These are phyloP conservation scores for Picochlorum sp. DNA, from an alignment of 139 green algal genomes.

Conservation along the genomic window DNA sequence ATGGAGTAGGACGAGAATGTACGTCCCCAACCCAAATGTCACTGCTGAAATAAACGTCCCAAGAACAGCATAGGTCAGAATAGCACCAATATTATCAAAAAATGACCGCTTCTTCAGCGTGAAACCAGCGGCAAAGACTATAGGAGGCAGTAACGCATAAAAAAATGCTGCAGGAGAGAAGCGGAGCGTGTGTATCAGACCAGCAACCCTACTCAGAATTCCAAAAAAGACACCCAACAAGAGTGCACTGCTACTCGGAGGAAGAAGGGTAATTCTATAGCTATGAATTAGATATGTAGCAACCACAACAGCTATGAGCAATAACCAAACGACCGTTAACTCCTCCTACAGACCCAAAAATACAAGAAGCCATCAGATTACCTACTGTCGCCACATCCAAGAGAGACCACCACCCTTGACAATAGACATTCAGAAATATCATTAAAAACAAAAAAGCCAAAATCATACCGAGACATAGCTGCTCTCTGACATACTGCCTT, in stretches of 20 bases:
- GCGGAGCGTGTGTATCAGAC: constrained; percentile 26
- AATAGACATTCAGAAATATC: not conserved
- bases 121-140: constrained; percentile 65
- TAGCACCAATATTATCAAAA: constrained; percentile 32
- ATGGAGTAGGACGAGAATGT: constrained; percentile 35
- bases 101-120: constrained; percentile 36
- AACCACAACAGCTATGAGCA: constrained; percentile 37
- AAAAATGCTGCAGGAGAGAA: constrained; percentile 48
- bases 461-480: constrained; percentile 4
- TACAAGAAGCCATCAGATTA: not conserved
- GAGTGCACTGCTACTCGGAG: constrained; percentile 40
- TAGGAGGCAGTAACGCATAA: constrained; percentile 61
- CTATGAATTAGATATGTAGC: constrained; percentile 45
- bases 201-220: constrained; percentile 16
- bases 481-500: not conserved
- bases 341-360: constrained; percentile 15
- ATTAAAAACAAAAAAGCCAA: not conserved
- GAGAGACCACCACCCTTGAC: too few species aligned
- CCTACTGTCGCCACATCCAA: too few species aligned
- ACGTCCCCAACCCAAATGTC: constrained; percentile 57
- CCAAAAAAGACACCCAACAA: constrained; percentile 36
- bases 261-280: constrained; percentile 22
- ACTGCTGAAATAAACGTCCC: constrained; percentile 49
- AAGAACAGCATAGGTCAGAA: constrained; percentile 36
- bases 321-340: constrained; percentile 38